These are phyloP conservation scores for Furcasterigmium furcatum DNA, from an alignment of 2,329 filamentous ascomycete species.

Conservation along the genomic window DNA sequence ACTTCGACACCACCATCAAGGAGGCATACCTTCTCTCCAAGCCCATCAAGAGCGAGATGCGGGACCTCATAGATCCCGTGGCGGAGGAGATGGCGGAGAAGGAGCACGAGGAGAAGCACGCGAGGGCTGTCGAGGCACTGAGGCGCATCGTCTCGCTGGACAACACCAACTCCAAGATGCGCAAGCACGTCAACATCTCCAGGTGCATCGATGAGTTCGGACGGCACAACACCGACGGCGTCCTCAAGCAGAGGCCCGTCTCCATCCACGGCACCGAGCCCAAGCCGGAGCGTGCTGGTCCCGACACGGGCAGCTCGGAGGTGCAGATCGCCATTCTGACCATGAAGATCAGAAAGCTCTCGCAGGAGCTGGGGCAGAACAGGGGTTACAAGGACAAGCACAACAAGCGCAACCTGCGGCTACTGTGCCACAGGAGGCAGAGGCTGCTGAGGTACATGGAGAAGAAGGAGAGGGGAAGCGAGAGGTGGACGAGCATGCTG, in stretches of 20 bases:
- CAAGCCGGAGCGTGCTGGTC: slow-evolving; percentile 64
- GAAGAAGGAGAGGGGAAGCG: slow-evolving; percentile 84
- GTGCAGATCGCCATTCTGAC: slow-evolving; percentile 98
- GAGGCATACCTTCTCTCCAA: slow-evolving; percentile 67
- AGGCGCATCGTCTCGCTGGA: slow-evolving; percentile 73
- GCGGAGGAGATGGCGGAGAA: slow-evolving; percentile 27
- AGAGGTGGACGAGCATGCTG: slow-evolving; percentile 84
- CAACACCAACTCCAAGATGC: slow-evolving; percentile 76
- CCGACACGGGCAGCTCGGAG: slow-evolving; percentile 91
- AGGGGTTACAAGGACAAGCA: slow-evolving; percentile 81
- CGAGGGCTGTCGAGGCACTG: slow-evolving; percentile 71
- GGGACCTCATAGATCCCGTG: slow-evolving; percentile 35
- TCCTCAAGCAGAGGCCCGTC: slow-evolving; percentile 60
- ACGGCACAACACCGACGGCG: slow-evolving; percentile 79
- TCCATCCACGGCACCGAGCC: slow-evolving; percentile 39
- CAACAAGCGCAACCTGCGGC: slow-evolving; percentile 85
- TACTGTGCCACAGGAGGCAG: slow-evolving; percentile 85
- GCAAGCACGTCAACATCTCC: slow-evolving; percentile 76
- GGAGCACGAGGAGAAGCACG: slow-evolving; percentile 53
- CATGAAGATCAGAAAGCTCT: slow-evolving; percentile 82
- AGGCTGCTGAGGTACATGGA: slow-evolving; percentile 85
- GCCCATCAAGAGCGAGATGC: slow-evolving; percentile 38
- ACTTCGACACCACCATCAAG: slow-evolving; percentile 64
- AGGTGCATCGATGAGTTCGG: slow-evolving; percentile 87
- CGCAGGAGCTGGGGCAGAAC: slow-evolving; percentile 65